Conservation (phyloP, 306 rosid genomes). For the Rosa lucieae region DNA sequence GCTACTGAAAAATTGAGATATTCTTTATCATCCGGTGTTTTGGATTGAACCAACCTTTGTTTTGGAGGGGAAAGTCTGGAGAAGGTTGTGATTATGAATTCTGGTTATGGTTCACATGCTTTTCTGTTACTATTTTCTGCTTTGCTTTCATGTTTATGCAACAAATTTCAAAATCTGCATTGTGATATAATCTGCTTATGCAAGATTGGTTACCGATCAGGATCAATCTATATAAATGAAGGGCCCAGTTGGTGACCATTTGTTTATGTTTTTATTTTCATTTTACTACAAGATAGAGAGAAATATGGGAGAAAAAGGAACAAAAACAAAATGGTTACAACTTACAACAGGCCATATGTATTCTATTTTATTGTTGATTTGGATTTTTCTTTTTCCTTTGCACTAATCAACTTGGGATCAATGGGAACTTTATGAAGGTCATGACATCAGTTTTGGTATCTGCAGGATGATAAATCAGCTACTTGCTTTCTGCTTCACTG, state of each 20-base stretch:
- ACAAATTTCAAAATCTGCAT: not conserved
- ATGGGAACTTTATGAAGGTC: not conserved
- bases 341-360: not conserved
- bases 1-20: not conserved
- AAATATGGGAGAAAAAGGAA: not conserved
- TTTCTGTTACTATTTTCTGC: not conserved
- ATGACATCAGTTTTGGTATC: constrained; percentile 28
- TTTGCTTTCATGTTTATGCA: not conserved
- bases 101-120: not conserved
- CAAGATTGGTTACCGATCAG: not conserved
- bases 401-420: not conserved
- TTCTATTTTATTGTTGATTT: not conserved
- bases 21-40: not conserved
- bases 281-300: not conserved
- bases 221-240: not conserved
- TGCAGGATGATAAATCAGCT: constrained; percentile 93
- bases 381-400: not conserved
- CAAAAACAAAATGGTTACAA: not conserved
- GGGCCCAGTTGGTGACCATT: not conserved
- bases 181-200: not conserved
- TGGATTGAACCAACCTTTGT: not conserved
- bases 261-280: not conserved
- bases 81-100: not conserved
- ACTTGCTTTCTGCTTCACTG: constrained; percentile 94
- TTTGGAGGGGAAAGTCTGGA: not conserved